Conservation (phyloP, 2,329 filamentous ascomycete species). For the Daldinia eschscholtzii region DNA sequence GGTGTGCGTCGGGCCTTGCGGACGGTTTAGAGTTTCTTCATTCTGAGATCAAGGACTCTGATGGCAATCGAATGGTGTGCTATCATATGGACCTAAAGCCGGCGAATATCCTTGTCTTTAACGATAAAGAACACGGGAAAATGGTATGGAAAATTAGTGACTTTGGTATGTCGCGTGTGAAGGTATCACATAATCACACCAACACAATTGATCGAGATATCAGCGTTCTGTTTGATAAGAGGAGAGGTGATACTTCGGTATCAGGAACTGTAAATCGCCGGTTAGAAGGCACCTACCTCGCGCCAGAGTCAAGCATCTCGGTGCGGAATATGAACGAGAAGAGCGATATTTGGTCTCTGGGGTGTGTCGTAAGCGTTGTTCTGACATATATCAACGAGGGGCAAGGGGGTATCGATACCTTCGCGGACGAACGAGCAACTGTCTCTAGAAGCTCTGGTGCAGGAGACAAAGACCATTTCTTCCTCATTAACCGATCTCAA, state of each 20-base stretch:
- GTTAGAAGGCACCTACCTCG: conserved; percentile 55
- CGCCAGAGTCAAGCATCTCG: conserved; percentile 52
- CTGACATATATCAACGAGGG: conserved; percentile 55
- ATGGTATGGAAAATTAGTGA: conserved; percentile 58
- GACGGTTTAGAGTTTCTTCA: conserved; percentile 56
- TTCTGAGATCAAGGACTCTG: conserved; percentile 49
- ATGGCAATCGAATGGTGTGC: conserved; percentile 52
- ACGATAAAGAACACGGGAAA: conserved; percentile 33
- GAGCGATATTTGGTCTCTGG: conserved; percentile 59
- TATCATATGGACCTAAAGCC: conserved; percentile 59
- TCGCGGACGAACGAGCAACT: conserved; percentile 12
- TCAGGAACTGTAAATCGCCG: conserved; percentile 50
- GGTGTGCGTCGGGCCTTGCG: conserved; percentile 51
- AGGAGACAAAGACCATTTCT: conserved; percentile 18
- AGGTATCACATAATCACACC: conserved; percentile 40
- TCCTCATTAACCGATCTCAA: neutral
- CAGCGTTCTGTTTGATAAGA: conserved; percentile 48
- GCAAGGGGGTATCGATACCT: conserved; percentile 43
- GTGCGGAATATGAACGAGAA: conserved; percentile 51
- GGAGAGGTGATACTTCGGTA: conserved; percentile 30
- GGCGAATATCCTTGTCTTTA: conserved; percentile 54
- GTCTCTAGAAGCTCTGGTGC: neutral
- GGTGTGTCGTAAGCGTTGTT: conserved; percentile 56
- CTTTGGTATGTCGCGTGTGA: conserved; percentile 58
- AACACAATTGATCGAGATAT: conserved; percentile 49